Base-by-base conservation (phyloP, 1,284 basidiomycete genomes). In the Ganoderma resinaceum region DNA sequence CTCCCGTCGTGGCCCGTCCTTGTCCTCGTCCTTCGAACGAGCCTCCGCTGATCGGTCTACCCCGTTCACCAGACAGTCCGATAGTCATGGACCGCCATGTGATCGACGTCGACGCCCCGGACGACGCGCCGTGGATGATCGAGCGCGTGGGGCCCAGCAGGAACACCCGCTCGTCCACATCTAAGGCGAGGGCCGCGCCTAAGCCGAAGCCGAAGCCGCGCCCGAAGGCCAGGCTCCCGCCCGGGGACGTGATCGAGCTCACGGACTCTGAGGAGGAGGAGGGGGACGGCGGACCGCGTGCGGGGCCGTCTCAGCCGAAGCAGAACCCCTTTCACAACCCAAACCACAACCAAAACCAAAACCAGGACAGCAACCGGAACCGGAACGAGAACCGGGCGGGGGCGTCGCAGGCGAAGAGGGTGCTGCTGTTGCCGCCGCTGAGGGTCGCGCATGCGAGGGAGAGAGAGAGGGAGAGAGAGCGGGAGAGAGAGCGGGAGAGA, bases 241-340 rank as follows among this genome's bases (percentile, higher is more conserved):
- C 26, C 0, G 72, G 63, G 20, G 69, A 71, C 23, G 60, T 76
- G 61, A 76, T 76, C 62, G 75, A 76, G 40, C 46, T 76, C 37
- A 72, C 70, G 7, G 73, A 74, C 46, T 74, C 73, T 0, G 75
- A 74, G 29, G 60, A 38, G 1, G 75, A 74, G 29, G 60, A 38
- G 1, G 75, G 73, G 20, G 60, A 58, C 11, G 72, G 71, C 1
- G 40, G 40, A 0, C 7, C 66, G 1, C 58, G 43, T 5, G 61
- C 61, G 18, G 63, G 69, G 2, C 67, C 67, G 1, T 70, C 66
- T 18, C 52, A 55, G 29, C 52, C 6, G 16, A 55, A 29, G 14
- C 52, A 9, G 49, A 43, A 20, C 42, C 42, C 14, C 1, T n/a
- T n/a, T n/a, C n/a, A n/a, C n/a, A n/a, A n/a, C n/a, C n/a, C n/a